Conservation (phyloP, 2,329 filamentous ascomycete genomes). For the Aspergillus aculeatus region DNA sequence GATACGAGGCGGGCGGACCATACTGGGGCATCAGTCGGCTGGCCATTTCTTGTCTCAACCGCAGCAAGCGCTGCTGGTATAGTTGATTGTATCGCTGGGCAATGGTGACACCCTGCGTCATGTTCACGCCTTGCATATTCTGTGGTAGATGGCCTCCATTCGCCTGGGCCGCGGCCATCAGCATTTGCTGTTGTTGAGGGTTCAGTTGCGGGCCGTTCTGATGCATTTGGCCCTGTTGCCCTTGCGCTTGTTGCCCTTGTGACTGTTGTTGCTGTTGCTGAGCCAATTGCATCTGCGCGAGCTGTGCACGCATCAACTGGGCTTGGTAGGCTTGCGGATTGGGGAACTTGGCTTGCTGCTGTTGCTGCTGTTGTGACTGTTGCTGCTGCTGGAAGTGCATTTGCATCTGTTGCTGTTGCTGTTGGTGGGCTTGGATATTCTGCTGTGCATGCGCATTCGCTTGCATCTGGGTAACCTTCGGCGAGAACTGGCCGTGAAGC, state of each 20-base stretch:
- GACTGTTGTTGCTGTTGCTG: conserved; percentile 35
- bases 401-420: conserved; percentile 28
- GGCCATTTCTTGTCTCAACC: conserved; percentile 39
- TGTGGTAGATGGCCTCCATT: conserved; percentile 37
- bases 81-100: conserved; percentile 37
- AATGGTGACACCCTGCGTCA: conserved; percentile 27
- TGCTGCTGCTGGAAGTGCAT: conserved; percentile 35
- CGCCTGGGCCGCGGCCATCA: conserved; percentile 41
- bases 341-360: conserved; percentile 26
- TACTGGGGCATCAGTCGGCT: conserved; percentile 39
- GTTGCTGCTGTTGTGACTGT: conserved; percentile 24
- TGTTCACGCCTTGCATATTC: conserved; percentile 29
- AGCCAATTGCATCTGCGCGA: conserved; percentile 39
- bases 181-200: conserved; percentile 37
- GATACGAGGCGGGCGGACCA: conserved; percentile 40
- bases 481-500: conserved; percentile 36
- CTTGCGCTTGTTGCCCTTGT: conserved; percentile 24
- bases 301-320: conserved; percentile 39
- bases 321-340: conserved; percentile 39
- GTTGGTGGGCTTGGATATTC: conserved; percentile 44
- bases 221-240: conserved; percentile 27
- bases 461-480: conserved; percentile 44
- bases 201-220: conserved; percentile 37
- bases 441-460: conserved; percentile 48
- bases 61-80: conserved; percentile 37